phyloP scores from a whole-genome alignment of 805 yeast species.

The Kodamaea jinghongensis region DNA sequence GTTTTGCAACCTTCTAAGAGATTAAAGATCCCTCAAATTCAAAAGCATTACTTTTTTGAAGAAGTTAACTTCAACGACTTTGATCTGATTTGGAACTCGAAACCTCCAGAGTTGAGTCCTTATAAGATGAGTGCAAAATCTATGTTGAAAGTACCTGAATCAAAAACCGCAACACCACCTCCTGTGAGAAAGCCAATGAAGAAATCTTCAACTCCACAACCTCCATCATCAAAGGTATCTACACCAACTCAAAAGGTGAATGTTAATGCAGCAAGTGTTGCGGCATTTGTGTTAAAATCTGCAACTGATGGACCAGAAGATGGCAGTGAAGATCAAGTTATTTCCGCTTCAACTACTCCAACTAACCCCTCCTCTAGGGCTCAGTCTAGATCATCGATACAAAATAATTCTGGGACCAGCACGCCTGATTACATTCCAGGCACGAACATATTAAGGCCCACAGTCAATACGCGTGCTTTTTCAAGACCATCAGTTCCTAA shows the following conservation, averaged over 20 bases:
- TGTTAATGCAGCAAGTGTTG: constrained; percentile 32
- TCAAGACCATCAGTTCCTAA: constrained; percentile 13
- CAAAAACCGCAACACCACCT: constrained; percentile 16
- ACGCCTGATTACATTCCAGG: constrained; percentile 55
- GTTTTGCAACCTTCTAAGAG: constrained; percentile 71
- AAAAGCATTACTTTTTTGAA: constrained; percentile 69
- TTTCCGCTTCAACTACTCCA: constrained; percentile 1
- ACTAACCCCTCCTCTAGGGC: constrained; percentile 3
- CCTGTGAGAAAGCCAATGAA: constrained; percentile 12
- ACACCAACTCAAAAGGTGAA: not conserved
- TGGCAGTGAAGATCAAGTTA: constrained; percentile 18
- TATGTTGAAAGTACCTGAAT: constrained; percentile 68
- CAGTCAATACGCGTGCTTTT: constrained; percentile 35
- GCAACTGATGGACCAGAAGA: constrained; percentile 15
- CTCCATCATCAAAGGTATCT: not conserved
- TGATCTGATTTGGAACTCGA: constrained; percentile 63
- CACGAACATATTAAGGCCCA: constrained; percentile 55
- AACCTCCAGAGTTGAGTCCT: constrained; percentile 67
- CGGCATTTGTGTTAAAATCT: constrained; percentile 38
- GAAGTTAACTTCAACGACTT: constrained; percentile 65
- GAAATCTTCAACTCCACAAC: constrained; percentile 5
- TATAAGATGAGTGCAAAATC: constrained; percentile 74
- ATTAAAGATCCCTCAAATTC: constrained; percentile 53
- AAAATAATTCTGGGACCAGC: not conserved
- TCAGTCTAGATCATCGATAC: constrained; percentile 1